phyloP scores from a whole-genome alignment of 2,329 filamentous ascomycete genomes.

The Graphilbum fragrans region DNA sequence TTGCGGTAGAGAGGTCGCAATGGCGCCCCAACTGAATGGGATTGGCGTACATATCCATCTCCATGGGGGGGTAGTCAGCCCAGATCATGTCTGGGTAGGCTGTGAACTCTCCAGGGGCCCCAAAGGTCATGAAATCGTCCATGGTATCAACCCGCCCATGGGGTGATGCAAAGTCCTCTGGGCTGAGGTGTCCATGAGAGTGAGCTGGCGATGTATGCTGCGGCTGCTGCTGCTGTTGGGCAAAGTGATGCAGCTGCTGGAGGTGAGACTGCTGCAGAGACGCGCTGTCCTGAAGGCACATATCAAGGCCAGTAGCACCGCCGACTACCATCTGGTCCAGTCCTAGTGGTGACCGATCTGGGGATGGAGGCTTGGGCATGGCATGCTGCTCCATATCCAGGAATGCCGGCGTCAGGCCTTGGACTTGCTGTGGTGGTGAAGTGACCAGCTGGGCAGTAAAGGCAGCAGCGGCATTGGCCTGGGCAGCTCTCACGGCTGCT shows the following conservation, averaged over 20 bases:
- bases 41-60: slow-evolving; percentile 27
- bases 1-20: slow-evolving; percentile 15
- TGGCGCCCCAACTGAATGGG: slow-evolving; percentile 19
- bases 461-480: slow-evolving; percentile 23
- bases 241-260: slow-evolving; percentile 13
- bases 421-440: slow-evolving; percentile 2
- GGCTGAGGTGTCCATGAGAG: slow-evolving; percentile 18
- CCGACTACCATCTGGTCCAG: slow-evolving; percentile 6
- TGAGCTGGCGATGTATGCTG: slow-evolving; percentile 18
- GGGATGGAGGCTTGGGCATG: slow-evolving; percentile 8
- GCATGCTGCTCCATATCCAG: slow-evolving; percentile 16
- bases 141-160: slow-evolving; percentile 22
- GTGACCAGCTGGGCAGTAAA: slow-evolving; percentile 11
- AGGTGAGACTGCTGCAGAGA: not conserved
- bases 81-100: slow-evolving; percentile 32
- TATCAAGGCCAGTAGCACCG: slow-evolving; percentile 2
- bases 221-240: slow-evolving; percentile 5
- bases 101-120: slow-evolving; percentile 18
- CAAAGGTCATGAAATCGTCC: slow-evolving; percentile 26
- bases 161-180: slow-evolving; percentile 23
- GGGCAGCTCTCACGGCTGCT: slow-evolving; percentile 29
- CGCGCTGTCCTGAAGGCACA: slow-evolving; percentile 7
- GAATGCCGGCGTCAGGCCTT: slow-evolving; percentile 19
- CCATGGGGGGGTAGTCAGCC: slow-evolving; percentile 29
- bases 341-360: not conserved